These are phyloP conservation scores for Carex scoparia DNA, from an alignment of 176 grass and related monocot species.

Conservation along the genomic window DNA sequence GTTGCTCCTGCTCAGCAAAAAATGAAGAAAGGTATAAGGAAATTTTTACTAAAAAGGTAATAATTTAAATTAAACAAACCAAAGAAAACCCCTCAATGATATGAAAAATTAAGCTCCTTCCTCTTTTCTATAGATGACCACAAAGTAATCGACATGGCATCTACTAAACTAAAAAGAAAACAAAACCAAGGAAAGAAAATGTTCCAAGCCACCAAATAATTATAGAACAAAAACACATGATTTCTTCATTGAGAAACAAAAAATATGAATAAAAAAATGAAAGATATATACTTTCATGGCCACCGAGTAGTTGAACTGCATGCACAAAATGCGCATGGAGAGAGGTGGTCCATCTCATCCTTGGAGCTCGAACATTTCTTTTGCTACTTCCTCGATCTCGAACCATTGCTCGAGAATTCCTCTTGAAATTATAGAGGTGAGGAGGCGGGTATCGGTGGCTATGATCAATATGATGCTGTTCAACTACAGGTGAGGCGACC, in stretches of 20 bases:
- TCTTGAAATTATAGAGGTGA: constrained; percentile 73
- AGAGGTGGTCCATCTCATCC: constrained; percentile 94
- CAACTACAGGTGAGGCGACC: constrained; percentile 8
- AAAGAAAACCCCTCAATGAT: background rate
- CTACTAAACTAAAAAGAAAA: background rate
- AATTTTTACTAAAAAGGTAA: background rate
- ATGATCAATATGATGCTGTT: background rate
- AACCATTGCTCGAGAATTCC: constrained; percentile 39
- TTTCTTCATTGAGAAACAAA: background rate
- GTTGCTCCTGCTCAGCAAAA: constrained; percentile 58
- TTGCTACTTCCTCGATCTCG: constrained; percentile 30
- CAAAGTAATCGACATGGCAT: background rate
- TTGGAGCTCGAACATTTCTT: constrained; percentile 75
- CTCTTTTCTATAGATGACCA: background rate
- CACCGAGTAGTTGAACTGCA: constrained; percentile 85
- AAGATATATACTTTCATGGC: constrained; percentile 81
- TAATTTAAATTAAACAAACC: constrained; percentile 8
- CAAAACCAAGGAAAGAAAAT: background rate
- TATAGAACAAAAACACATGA: background rate
- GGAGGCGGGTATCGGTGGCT: constrained; percentile 40
- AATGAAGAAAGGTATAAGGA: background rate
- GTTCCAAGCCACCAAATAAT: background rate
- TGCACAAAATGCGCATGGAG: constrained; percentile 95
- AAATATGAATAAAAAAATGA: background rate
- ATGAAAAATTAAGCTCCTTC: background rate